A percentile compares a stretch with the other conserved stretches of the same genome.
Evolutionary conservation across 208 protist species (phyloP).

Genomic region (Wallacemonas rigidus): DNA sequence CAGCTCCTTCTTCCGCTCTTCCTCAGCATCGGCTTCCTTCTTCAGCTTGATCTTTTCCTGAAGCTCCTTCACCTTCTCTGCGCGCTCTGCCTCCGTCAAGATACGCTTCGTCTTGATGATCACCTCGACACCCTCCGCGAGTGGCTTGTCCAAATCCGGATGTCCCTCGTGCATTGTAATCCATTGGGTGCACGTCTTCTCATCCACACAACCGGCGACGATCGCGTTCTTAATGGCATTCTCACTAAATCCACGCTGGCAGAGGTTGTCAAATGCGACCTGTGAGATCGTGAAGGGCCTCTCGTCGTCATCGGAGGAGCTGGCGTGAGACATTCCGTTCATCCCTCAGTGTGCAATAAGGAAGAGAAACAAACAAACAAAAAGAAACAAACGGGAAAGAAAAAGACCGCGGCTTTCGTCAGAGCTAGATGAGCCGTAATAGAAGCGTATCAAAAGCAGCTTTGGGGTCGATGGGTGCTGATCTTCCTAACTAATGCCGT

Average conservation of each 20-base stretch:
- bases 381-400: too few relatives aligned
- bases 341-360: too few relatives aligned
- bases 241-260: slow-evolving; percentile 70
- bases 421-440: too few relatives aligned
- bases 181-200: slow-evolving; percentile 79
- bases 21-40: slow-evolving; percentile 49
- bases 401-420: too few relatives aligned
- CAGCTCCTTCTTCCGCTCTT: slow-evolving; percentile 57
- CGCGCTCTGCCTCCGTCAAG: slow-evolving; percentile 73
- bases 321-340: background rate
- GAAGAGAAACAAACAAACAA: too few relatives aligned
- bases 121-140: slow-evolving; percentile 71
- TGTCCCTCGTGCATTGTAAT: slow-evolving; percentile 85
- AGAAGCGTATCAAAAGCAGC: too few relatives aligned
- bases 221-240: slow-evolving; percentile 91
- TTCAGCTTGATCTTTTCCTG: slow-evolving; percentile 53
- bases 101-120: slow-evolving; percentile 59
- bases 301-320: slow-evolving; percentile 21
- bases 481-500: too few relatives aligned
- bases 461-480: too few relatives aligned
- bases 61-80: slow-evolving; percentile 72
- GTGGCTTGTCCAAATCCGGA: slow-evolving; percentile 80
- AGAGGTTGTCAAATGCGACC: slow-evolving; percentile 53
- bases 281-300: slow-evolving; percentile 55
- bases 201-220: slow-evolving; percentile 78